These are phyloP conservation scores for Staphylotrichum tortipilum DNA, from an alignment of 495 filamentous ascomycete species.

Conservation along the genomic window DNA sequence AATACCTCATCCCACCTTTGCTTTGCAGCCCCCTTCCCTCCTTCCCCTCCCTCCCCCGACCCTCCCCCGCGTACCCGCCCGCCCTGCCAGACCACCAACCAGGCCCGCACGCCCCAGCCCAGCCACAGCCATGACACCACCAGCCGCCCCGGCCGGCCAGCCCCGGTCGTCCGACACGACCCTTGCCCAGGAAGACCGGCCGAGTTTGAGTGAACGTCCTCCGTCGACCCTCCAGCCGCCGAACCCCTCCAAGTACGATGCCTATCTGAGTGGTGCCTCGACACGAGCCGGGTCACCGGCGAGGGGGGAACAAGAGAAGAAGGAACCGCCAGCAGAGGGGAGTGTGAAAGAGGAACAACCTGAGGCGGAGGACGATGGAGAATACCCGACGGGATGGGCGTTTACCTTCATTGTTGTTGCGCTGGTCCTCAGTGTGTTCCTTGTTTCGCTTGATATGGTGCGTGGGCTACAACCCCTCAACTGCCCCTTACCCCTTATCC, in stretches of 20 bases:
- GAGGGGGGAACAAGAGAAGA: constrained; percentile 4
- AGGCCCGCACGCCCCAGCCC: background rate
- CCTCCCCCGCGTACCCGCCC: no score
- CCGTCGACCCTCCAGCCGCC: constrained; percentile 1
- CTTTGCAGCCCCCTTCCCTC: no score
- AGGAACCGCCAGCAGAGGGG: constrained; percentile 13
- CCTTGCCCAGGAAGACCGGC: background rate
- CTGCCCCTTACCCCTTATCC: background rate
- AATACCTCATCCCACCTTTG: no score
- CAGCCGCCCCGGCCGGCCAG: background rate
- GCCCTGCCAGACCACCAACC: no score
- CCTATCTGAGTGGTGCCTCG: constrained; percentile 11
- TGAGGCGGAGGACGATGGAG: background rate
- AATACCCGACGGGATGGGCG: constrained; percentile 28
- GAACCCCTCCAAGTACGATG: background rate
- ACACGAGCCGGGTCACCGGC: constrained; percentile 10
- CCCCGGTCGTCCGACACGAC: background rate
- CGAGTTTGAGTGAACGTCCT: background rate
- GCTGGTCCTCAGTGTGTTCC: constrained; percentile 42
- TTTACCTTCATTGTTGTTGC: constrained; percentile 37
- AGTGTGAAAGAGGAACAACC: constrained; percentile 42
- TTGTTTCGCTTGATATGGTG: constrained; percentile 45
- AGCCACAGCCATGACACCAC: background rate
- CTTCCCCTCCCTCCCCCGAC: no score
- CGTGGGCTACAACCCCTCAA: constrained; percentile 14